A percentile compares a stretch with the other conserved stretches of the same genome.
Evolutionary conservation across 345 rosid genomes (phyloP).

Genomic region (Anastatica hierochuntica): DNA sequence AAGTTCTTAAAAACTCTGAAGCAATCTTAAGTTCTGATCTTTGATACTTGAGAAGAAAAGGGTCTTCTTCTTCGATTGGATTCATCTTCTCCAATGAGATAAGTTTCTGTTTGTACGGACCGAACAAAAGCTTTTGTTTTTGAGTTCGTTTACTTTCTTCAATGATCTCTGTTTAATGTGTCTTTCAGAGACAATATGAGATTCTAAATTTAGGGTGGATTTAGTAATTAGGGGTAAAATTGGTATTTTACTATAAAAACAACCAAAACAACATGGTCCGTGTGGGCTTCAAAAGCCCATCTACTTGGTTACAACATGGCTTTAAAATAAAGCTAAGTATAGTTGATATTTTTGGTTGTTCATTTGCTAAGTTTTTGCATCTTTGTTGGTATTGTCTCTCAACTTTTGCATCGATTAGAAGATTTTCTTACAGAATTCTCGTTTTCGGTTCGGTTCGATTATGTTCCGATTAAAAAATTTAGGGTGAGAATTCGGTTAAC

Average conservation of each 20-base stretch:
- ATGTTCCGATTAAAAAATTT: too few species aligned
- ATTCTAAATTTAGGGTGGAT: too few species aligned
- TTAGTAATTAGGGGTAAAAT: too few species aligned
- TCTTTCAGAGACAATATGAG: too few species aligned
- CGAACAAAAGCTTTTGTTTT: not conserved
- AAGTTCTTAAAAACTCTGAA: conserved; percentile 61
- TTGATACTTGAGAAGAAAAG: conserved; percentile 44
- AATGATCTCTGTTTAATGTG: too few species aligned
- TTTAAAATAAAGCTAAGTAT: conserved; percentile 7
- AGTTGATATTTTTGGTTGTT: not conserved
- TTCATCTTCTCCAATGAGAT: conserved; percentile 15
- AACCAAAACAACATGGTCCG: too few species aligned
- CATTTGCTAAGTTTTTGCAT: not conserved
- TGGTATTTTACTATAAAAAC: too few species aligned
- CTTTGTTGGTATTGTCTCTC: not conserved
- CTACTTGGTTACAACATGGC: conserved; percentile 13
- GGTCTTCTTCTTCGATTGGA: conserved; percentile 38
- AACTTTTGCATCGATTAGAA: too few species aligned
- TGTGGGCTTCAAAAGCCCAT: too few species aligned
- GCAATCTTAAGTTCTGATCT: conserved; percentile 65
- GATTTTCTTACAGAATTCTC: too few species aligned
- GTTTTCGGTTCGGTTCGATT: too few species aligned
- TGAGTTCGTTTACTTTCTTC: conserved; percentile 26
- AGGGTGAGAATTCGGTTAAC: too few species aligned
- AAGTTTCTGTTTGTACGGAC: conserved; percentile 14